A percentile compares a stretch with the other conserved stretches of the same genome.
Conservation (phyloP, 176 grass and related monocot genomes). For the Avena eriantha region DNA sequence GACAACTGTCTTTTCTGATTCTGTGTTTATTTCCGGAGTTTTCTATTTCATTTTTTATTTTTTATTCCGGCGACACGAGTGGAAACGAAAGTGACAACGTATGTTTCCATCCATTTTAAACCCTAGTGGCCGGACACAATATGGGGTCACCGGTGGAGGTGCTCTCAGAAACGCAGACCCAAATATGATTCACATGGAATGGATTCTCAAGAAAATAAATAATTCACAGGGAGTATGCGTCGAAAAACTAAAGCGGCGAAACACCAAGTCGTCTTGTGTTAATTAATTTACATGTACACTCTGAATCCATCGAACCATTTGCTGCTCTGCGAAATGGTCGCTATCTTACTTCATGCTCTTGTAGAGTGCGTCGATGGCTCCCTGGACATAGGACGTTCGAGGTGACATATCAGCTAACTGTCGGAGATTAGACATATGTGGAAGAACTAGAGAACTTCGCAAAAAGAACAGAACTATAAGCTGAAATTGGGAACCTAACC, state of each 20-base stretch:
- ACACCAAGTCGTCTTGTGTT: neutral
- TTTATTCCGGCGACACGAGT: no score
- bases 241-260: neutral
- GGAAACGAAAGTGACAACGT: no score
- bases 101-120: no score
- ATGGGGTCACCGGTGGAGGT: no score
- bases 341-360: slow-evolving; percentile 55
- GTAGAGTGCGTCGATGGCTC: slow-evolving; percentile 62
- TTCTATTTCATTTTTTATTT: no score
- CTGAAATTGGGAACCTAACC: slow-evolving; percentile 36
- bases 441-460: neutral
- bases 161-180: no score
- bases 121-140: no score
- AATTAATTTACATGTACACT: neutral
- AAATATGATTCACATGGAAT: slow-evolving; percentile 8
- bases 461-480: neutral
- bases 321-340: neutral
- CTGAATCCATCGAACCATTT: neutral
- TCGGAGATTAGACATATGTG: neutral
- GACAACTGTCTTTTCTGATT: no score
- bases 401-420: neutral
- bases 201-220: neutral
- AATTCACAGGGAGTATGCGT: neutral
- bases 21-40: no score
- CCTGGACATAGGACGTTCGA: slow-evolving; percentile 43